Evolutionary conservation across 768 basidiomycete species (phyloP), one percentile per base, ranked within the genome.

Genomic region (Boletus pseudo-olivaceus): DNA sequence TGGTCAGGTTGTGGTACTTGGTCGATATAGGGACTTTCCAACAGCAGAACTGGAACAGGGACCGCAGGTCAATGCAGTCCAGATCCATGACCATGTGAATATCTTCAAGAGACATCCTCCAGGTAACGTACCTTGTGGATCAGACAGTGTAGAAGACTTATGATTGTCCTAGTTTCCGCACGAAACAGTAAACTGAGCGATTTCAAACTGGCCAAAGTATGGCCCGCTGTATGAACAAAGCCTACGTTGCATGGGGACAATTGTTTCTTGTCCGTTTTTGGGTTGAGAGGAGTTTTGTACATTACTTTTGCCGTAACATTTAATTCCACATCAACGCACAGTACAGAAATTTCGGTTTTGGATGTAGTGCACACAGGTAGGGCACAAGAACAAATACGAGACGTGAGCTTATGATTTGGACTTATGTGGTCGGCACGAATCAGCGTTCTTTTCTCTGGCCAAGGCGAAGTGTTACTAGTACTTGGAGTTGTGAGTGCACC

Each of bases 1-100:
- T 59, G 44, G 41, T 65, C 33, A 58, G 32, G 30, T 26, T 56
- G 5, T 66, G 62, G 65, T 66, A 62, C 55, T 26, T 46, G 50
- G 50, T 44, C 43, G 52, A 62, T 35, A n/a, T 15, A 7, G 48
- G 44, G 12, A 23, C 27, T 7, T 14, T 26, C 12, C 41, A 44
- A 30, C 33, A 43, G 14, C 61, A 53, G 30, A 29, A n/a, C 17
- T n/a, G 42, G 20, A 17, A 15, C 5, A 30, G n/a, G 33, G 14
- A 7, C 15, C 53, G 42, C 43, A 48, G n/a, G 29, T 48, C 53
- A 20, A 45, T 49, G 41, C 44, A 14, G 12, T 42, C 49, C 23
- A 57, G 62, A 49, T 54, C 65, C 42, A 37, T 53, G 60, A 65
- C 57, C n/a, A 12, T 67, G 49, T 66, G 42, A 57, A 39, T 5